These are phyloP conservation scores for Plasmodium gallinaceum DNA, from an alignment of 169 alveolate species.

Conservation along the genomic window DNA sequence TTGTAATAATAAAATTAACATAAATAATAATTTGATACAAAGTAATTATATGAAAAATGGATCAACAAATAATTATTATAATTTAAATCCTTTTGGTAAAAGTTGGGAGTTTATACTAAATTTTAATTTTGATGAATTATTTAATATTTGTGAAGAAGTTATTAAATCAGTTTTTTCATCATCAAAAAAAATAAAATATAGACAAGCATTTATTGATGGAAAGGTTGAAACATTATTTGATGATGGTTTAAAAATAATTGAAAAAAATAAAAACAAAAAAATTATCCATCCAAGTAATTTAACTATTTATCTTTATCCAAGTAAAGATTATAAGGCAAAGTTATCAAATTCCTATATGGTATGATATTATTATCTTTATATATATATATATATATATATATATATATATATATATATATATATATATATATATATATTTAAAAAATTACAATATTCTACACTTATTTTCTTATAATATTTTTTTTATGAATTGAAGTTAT, in stretches of 20 bases:
- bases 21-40: background rate
- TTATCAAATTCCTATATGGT: conserved; percentile 75
- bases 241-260: conserved; percentile 75
- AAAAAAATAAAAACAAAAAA: conserved; percentile 75
- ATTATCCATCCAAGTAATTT: conserved; percentile 59
- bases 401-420: background rate
- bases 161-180: conserved; percentile 69
- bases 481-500: too few species aligned
- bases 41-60: background rate
- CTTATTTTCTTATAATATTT: background rate
- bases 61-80: background rate
- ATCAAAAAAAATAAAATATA: conserved; percentile 73
- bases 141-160: conserved; percentile 70
- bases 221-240: conserved; percentile 77
- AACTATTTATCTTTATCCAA: conserved; percentile 64
- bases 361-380: background rate
- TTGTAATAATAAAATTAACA: background rate
- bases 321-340: conserved; percentile 60
- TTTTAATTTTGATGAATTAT: conserved; percentile 73
- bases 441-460: background rate
- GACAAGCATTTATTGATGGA: conserved; percentile 76
- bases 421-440: background rate
- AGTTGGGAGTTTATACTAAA: conserved; percentile 60
- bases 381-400: background rate
- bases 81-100: conserved; percentile 72